Base-by-base conservation (phyloP, 768 basidiomycete genomes). In the Mycena amicta region DNA sequence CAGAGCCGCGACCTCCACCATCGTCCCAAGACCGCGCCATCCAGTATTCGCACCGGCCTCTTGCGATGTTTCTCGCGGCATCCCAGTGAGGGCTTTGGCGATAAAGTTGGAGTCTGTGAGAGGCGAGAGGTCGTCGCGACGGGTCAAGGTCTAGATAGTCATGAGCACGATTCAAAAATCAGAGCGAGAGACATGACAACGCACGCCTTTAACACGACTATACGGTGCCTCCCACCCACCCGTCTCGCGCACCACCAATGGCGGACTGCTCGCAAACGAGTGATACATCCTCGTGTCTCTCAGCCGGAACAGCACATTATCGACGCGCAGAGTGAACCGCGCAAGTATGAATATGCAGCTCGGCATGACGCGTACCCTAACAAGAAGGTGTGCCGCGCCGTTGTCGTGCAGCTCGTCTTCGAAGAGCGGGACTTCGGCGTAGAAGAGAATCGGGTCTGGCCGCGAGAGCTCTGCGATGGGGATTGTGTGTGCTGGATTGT, bases 361-460 rank as follows among this genome's bases (percentile, higher is more conserved):
- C 2, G 95, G 94, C 95, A 98, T 99, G 41, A 99, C 95, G 50
- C 97, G 89, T 95, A 98, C 93, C 66, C 95, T 81, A 46, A 94
- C 89, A 26, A 93, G 81, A 1, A 94, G 72, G 28, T 86, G 83
- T 1, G 95, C 95, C 5, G 92, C 86, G 0, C 97, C 97, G 68
- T 98, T 98, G 69, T 99, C 97, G 68, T 98, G 95, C 45, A 98
- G 78, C 71, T 99, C 97, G 70, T 98, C 95, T 68, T 99, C 96
- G 69, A 92, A 98, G 4, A 98, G 75, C 0, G 93, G 92, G 1
- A 98, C 85, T 66, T 98, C 95, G 5, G 96, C 93, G 68, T 96
- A 98, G 74, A 96, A 99, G n/a, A 98, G 77, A 64, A 98, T 98
- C 16, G 97, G 97, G 73, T 98, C 96, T 56, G 87, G 92, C 26